Base-by-base conservation (phyloP, 192 early-diverging fungal genomes). In the Umbelopsis sp. region DNA sequence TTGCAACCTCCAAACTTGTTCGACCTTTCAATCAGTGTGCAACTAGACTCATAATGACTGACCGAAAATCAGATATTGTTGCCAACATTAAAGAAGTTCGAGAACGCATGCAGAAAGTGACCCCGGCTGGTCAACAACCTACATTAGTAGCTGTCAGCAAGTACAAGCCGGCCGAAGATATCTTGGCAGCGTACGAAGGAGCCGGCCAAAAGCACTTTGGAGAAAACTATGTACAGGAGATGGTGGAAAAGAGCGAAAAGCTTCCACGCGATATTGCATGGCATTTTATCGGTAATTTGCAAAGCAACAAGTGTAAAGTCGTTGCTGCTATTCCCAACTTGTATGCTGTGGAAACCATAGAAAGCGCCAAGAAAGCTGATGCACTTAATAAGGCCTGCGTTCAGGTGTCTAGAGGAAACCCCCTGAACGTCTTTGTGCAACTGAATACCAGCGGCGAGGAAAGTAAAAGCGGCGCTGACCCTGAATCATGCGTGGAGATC, bases 271-370 rank as follows among this genome's bases (percentile, higher is more conserved):
- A 97, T 82, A 97, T 99, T 72, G 67, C 89, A 67, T 99, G 97
- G 97, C 97, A 99, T 79, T 99, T 98, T 79, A 97, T 97, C 68
- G 97, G 96, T 9, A 81, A 89, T 9, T 78, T 99, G n/a, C 97
- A 99, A 78, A 92, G 90, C 76, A 99, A 99, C 90, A 99, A 99
- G 75, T 95, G 93, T 82, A 98, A 97, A 74, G 69, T 80, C 15
- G 82, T 99, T 18, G 93, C 94, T 49, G 87, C 83, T 0, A 90
- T 98, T 46, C 90, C 93, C 9, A 97, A 98, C 71, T 80, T 99
- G 20, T 97, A 82, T 84, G 93, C 88, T 9, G 91, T 98, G 3
- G 97, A 99, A 79, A 99, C 97, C 2, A 84, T 99, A 9, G 95
- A 95, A 68, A 87, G 87, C 70, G 76, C 65, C 21, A 95, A 94